These are phyloP conservation scores for Chrysosphaeria jannelii DNA, from an alignment of 2,329 filamentous ascomycete species.

Conservation along the genomic window DNA sequence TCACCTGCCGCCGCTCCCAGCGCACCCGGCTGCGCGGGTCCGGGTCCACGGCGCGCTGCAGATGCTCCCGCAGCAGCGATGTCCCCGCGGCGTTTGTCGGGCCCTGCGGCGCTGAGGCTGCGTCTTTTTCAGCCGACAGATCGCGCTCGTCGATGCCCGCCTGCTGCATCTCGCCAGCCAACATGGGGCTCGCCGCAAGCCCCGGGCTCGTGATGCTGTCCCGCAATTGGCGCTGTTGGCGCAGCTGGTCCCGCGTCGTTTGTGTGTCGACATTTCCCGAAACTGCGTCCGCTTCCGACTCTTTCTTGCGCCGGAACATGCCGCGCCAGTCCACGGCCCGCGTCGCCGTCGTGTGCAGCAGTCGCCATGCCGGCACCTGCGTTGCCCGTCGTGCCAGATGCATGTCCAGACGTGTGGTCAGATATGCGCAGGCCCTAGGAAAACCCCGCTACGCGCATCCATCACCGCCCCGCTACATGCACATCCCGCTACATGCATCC, in stretches of 20 bases:
- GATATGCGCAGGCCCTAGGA: no score
- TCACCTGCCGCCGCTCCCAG: conserved; percentile 65
- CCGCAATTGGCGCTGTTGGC: no score
- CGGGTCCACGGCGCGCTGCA: conserved; percentile 41
- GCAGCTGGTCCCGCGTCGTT: no score
- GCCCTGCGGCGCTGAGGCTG: neutral
- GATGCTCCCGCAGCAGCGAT: conserved; percentile 16
- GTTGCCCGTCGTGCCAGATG: neutral
- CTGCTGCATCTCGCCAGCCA: conserved; percentile 22
- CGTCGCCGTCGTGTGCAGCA: conserved; percentile 3
- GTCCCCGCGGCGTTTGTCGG: conserved; percentile 5
- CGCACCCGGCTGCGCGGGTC: conserved; percentile 37
- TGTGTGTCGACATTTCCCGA: no score
- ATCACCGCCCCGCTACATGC: no score
- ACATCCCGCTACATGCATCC: no score
- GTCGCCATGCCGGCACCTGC: neutral
- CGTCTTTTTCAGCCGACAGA: neutral
- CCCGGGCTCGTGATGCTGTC: conserved; percentile 15
- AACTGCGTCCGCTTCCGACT: no score
- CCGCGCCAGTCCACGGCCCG: conserved; percentile 3
- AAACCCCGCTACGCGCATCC: no score
- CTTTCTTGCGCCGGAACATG: conserved; percentile 7
- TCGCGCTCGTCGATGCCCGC: conserved; percentile 12
- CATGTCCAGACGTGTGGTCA: neutral
- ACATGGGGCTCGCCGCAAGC: conserved; percentile 22